Evolutionary conservation across 1,284 basidiomycete species (phyloP), one percentile per base, ranked within the genome.

Genomic region (Ganoderma leucocontextum): DNA sequence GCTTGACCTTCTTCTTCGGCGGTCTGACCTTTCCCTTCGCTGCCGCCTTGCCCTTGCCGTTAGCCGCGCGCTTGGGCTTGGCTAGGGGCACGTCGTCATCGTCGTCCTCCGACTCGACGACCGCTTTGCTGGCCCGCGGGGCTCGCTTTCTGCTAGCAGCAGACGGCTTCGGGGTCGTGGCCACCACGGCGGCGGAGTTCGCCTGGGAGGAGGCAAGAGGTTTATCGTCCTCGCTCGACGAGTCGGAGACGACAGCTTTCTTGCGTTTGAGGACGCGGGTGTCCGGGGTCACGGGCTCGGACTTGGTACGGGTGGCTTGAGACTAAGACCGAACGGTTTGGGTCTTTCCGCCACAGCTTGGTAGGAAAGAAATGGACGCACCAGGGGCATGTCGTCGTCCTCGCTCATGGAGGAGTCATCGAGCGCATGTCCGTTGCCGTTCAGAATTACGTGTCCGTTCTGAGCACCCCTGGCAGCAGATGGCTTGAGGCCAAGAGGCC

Each of bases 151-250:
- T 41, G 72, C 62, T 38, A 78, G 68, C 47, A 79, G 76, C 33
- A 65, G 67, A 10, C 42, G 66, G 0, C 82, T 80, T 60, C 4
- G 36, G 29, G 29, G 84, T 82, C 19, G 82, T 79, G 63, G 78
- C 78, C 60, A 79, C 75, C 52, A 81, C 81, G 53, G 85, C 83
- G 62, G 81, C 79, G 38, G 84, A 80, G 70, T 80, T 80, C 44
- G 77, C 69, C 79, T 91, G 92, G 12, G 91, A 91, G 49, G 90
- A 91, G 60, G 91, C 91, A 58, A 93, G 85, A 55, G 91, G 91
- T 35, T 81, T 82, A 70, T 93, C 91, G 72, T 92, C 90, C n/a
- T 91, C 91, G 74, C 89, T 91, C 52, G 87, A 88, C 42, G 87
- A 83, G 17, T 86, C 85, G 22, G 81, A 81, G 65, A 84, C 82